These are phyloP conservation scores for Myxozyma nipponensis DNA, from an alignment of 805 yeast species.

Conservation along the genomic window DNA sequence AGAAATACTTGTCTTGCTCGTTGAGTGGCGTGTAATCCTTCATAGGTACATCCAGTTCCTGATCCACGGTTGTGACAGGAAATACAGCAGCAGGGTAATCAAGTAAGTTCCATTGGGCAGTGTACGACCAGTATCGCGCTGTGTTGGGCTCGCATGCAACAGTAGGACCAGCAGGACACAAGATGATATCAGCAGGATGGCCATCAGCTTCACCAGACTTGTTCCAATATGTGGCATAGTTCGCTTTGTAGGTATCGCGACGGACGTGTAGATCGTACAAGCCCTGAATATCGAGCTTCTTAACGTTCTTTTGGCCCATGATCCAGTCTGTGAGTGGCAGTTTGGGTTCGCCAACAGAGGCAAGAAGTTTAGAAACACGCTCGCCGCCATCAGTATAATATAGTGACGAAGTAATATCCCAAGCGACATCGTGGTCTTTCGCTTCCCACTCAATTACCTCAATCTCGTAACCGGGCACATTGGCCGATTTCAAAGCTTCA, in stretches of 20 bases:
- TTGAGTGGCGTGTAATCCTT: slow-evolving; percentile 28
- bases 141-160: slow-evolving; percentile 66
- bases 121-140: slow-evolving; percentile 75
- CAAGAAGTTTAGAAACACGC: slow-evolving; percentile 50
- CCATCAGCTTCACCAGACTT: slow-evolving; percentile 30
- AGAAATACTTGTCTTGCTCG: slow-evolving; percentile 28
- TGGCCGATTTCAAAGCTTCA: slow-evolving; percentile 44
- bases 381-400: slow-evolving; percentile 68
- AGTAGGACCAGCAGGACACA: slow-evolving; percentile 65
- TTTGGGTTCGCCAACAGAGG: slow-evolving; percentile 66
- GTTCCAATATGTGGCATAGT: slow-evolving; percentile 52
- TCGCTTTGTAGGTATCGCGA: slow-evolving; percentile 58
- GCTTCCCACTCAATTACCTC: slow-evolving; percentile 33
- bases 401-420: slow-evolving; percentile 36
- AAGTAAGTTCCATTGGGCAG: slow-evolving; percentile 65
- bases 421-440: slow-evolving; percentile 31
- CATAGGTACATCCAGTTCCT: slow-evolving; percentile 23
- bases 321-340: slow-evolving; percentile 54
- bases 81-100: slow-evolving; percentile 59
- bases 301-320: slow-evolving; percentile 45
- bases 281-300: slow-evolving; percentile 25
- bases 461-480: slow-evolving; percentile 40
- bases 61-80: slow-evolving; percentile 30
- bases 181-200: slow-evolving; percentile 51
- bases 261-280: slow-evolving; percentile 48